These are phyloP conservation scores for Rhizopogon sp. DNA, from an alignment of 768 basidiomycete genomes.

Conservation along the genomic window DNA sequence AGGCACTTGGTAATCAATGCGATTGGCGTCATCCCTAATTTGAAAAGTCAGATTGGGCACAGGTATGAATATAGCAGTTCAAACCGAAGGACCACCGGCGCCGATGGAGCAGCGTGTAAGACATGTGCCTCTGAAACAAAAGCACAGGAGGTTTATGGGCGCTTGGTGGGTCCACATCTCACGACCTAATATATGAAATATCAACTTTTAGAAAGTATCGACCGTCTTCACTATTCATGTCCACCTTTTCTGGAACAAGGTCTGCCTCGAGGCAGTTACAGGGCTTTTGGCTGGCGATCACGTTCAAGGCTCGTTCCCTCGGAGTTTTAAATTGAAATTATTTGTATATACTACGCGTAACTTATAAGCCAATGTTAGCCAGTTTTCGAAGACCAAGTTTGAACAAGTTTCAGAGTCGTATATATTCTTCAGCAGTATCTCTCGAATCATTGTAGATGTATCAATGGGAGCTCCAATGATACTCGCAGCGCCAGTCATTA, in stretches of 20 bases:
- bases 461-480: background rate
- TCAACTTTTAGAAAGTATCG: background rate
- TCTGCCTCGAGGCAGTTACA: slow-evolving; percentile 10
- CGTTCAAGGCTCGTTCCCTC: no score
- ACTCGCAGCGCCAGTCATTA: background rate
- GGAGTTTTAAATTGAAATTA: no score
- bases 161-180: background rate
- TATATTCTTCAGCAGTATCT: no score
- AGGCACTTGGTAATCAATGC: background rate
- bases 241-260: slow-evolving; percentile 1
- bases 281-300: background rate
- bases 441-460: no score
- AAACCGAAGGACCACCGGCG: slow-evolving; percentile 9
- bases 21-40: slow-evolving; percentile 1
- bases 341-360: no score
- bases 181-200: slow-evolving; percentile 7
- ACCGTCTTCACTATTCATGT: background rate
- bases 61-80: slow-evolving; percentile 1
- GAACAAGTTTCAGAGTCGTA: no score
- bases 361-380: no score
- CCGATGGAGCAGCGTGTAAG: slow-evolving; percentile 14
- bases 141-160: background rate
- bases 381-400: no score
- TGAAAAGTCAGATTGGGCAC: background rate
- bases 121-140: slow-evolving; percentile 10